Conservation (phyloP, 1,284 basidiomycete genomes). For the Laetiporus sulphureus region DNA sequence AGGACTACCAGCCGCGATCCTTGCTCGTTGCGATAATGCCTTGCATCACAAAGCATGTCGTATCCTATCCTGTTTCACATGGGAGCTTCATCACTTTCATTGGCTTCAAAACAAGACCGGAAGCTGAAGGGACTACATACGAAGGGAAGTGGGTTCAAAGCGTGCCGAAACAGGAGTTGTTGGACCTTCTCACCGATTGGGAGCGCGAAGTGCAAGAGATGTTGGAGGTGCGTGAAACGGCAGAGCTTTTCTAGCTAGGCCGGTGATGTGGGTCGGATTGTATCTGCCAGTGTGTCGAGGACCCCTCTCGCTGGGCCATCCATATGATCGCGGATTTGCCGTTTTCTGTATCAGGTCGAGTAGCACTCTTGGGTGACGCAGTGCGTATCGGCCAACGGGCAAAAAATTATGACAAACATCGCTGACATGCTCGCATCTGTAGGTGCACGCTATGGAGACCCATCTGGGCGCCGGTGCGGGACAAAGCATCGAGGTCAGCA, state of each 20-base stretch:
- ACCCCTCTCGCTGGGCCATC: slow-evolving; percentile 38
- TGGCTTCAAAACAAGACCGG: slow-evolving; percentile 30
- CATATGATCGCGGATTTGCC: slow-evolving; percentile 32
- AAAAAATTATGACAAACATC: no score
- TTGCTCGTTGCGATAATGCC: not conserved
- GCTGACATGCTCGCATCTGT: not conserved
- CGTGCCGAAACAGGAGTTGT: slow-evolving; percentile 28
- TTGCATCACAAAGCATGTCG: slow-evolving; percentile 25
- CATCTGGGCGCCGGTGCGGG: slow-evolving; percentile 48
- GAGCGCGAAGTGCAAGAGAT: slow-evolving; percentile 31
- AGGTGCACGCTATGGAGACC: slow-evolving; percentile 48
- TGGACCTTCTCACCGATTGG: slow-evolving; percentile 28
- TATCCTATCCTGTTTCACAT: slow-evolving; percentile 23
- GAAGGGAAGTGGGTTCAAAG: slow-evolving; percentile 28
- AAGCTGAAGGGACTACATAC: slow-evolving; percentile 28
- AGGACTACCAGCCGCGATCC: not conserved
- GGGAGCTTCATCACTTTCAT: slow-evolving; percentile 32
- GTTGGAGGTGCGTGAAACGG: slow-evolving; percentile 21
- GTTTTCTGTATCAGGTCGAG: slow-evolving; percentile 29
- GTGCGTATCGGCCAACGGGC: slow-evolving; percentile 21
- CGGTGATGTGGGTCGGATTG: not conserved
- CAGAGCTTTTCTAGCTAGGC: no score
- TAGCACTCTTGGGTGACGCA: slow-evolving; percentile 41
- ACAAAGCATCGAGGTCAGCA: slow-evolving; percentile 44
- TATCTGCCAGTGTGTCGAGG: slow-evolving; percentile 27